Base-by-base conservation (phyloP, 768 basidiomycete species). In the Lactarius vividus region DNA sequence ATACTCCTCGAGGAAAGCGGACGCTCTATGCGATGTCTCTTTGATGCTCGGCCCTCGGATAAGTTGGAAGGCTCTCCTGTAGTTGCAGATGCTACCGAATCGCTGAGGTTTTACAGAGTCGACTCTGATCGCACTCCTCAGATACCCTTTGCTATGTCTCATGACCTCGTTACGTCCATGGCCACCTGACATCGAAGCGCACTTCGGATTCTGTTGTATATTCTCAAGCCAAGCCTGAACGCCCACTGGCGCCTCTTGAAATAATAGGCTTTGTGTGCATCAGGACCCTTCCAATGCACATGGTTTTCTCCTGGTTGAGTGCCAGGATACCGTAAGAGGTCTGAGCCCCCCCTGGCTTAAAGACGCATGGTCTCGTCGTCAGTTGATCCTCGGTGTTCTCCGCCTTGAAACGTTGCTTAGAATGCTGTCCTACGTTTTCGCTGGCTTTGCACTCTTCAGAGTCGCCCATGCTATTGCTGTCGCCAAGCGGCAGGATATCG, bases 401-500 rank as follows among this genome's bases (percentile, higher is more conserved):
- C 8, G 20, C 44, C 9, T 10, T 23, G 46, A 29, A 16, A 4
- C n/a, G 8, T 31, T 26, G 37, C 33, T 28, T 20, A 33, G 40
- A 7, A 65, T 65, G 64, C 26, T 65, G 5, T 29, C 42, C 53
- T 37, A 16, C 53, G 15, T 65, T 35, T 31, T 60, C 20, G 31
- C 64, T 18, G 8, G 23, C 4, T 40, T 65, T 44, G 26, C 53
- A 2, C 15, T 60, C 40, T 35, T 65, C 18, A 39, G 52, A 46
- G 2, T 65, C 33, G 53, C 59, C 33, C 16, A n/a, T 3, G 64
- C 59, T 9, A 42, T 53, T n/a, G 33, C 40, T 9, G 7, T 44
- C 6, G 33, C 29, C 16, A 13, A 37, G 11, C n/a, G 31, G 28
- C 52, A 61, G 20, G 42, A 13, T 29, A 42, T 33, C n/a, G 28